Conservation (phyloP, 139 green algal species). For the Mesotaenium endlicherianum region DNA sequence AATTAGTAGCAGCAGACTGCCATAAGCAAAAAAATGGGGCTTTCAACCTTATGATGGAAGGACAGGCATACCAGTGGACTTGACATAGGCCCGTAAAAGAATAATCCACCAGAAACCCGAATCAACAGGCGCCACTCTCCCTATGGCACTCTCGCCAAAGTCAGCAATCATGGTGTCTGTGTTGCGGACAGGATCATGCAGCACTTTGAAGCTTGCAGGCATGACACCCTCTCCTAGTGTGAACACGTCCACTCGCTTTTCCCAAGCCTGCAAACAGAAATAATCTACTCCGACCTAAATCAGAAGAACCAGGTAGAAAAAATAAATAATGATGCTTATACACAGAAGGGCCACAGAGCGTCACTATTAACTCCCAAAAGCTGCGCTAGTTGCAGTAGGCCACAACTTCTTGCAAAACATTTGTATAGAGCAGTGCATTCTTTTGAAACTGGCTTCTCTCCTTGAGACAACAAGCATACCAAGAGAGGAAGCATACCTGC, state of each 20-base stretch:
- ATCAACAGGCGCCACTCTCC: slow-evolving; percentile 32
- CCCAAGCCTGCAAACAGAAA: slow-evolving; percentile 33
- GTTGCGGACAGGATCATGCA: slow-evolving; percentile 37
- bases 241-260: slow-evolving; percentile 50
- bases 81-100: slow-evolving; percentile 38
- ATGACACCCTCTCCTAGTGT: slow-evolving; percentile 47
- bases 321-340: no score
- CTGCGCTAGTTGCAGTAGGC: no score
- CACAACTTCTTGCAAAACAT: no score
- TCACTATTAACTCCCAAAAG: no score
- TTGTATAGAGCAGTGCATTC: no score
- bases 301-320: no score
- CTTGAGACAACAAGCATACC: no score
- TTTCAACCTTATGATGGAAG: not conserved
- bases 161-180: slow-evolving; percentile 50
- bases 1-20: no score
- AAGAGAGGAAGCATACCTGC: no score
- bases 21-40: no score
- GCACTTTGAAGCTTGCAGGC: slow-evolving; percentile 48
- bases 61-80: slow-evolving; percentile 25
- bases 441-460: no score
- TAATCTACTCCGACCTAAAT: not conserved
- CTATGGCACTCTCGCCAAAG: slow-evolving; percentile 52
- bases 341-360: no score
- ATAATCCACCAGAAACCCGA: slow-evolving; percentile 51